These are phyloP conservation scores for Brasenia schreberi DNA, from an alignment of 164 flowering plant genomes.

Conservation along the genomic window DNA sequence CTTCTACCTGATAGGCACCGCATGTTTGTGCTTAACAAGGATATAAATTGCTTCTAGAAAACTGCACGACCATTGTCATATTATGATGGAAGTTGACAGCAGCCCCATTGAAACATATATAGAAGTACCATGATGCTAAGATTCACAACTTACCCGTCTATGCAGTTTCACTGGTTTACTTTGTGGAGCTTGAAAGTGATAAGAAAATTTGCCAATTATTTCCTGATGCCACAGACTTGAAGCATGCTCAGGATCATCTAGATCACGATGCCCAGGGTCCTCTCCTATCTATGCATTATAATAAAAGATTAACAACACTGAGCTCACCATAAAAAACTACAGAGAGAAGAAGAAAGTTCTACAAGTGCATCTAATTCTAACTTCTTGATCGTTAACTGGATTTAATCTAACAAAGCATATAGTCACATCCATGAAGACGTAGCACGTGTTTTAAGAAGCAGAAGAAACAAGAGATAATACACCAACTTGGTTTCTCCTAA, in stretches of 20 bases:
- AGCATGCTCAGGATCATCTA: constrained; percentile 12
- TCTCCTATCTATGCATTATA: constrained; percentile 12
- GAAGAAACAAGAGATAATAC: no score
- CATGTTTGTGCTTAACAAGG: background rate
- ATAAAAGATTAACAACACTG: background rate
- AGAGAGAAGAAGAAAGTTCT: background rate
- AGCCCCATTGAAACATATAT: no score
- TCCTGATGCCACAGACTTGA: constrained; percentile 11
- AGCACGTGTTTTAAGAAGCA: no score
- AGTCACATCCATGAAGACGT: no score
- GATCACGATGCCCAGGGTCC: constrained; percentile 15
- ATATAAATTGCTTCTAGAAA: constrained; percentile 3
- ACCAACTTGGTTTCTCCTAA: no score
- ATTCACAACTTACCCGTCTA: constrained; percentile 37
- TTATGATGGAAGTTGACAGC: background rate
- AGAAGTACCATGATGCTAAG: background rate
- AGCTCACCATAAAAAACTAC: background rate
- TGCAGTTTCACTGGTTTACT: constrained; percentile 51
- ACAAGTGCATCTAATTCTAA: background rate
- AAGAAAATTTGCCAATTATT: constrained; percentile 14
- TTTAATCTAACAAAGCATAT: no score
- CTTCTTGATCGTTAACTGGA: background rate
- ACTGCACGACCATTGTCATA: background rate
- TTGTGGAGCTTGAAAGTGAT: constrained; percentile 10
- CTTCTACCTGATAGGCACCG: constrained; percentile 8